phyloP scores from a whole-genome alignment of 2,329 filamentous ascomycete species.

The Cladosporium sp. region DNA sequence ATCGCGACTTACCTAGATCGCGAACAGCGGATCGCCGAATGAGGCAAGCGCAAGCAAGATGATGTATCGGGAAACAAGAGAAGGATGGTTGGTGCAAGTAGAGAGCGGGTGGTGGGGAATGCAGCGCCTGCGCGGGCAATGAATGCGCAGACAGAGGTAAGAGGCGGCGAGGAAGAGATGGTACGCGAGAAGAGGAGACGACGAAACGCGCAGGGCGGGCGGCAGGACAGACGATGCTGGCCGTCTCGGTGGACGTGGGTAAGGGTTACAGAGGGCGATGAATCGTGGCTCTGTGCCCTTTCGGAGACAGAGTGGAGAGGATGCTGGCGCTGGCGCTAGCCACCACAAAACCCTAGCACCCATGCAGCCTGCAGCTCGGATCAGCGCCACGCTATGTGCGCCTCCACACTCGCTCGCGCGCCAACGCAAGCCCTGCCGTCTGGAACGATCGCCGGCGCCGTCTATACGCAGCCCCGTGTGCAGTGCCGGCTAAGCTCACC shows the following conservation, averaged over 20 bases:
- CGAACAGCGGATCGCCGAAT: slow-evolving; percentile 12
- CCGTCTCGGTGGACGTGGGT: background rate
- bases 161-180: slow-evolving; percentile 3
- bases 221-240: slow-evolving; percentile 3
- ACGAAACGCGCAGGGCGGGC: slow-evolving; percentile 12
- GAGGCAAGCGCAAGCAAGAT: slow-evolving; percentile 7
- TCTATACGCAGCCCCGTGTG: background rate
- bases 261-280: slow-evolving; percentile 4
- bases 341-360: background rate
- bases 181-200: slow-evolving; percentile 12
- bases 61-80: background rate
- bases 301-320: slow-evolving; percentile 4
- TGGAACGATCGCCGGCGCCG: background rate
- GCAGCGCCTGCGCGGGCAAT: background rate
- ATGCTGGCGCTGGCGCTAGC: background rate
- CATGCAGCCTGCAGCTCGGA: background rate
- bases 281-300: slow-evolving; percentile 5
- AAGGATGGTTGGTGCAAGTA: background rate
- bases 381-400: background rate
- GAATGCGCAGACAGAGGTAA: slow-evolving; percentile 12
- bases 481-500: background rate
- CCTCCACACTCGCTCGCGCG: background rate
- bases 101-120: background rate
- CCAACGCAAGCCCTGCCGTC: background rate
- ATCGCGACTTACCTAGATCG: slow-evolving; percentile 13